Base-by-base conservation (phyloP, 176 grass and related monocot species). In the Oryza nivara region DNA sequence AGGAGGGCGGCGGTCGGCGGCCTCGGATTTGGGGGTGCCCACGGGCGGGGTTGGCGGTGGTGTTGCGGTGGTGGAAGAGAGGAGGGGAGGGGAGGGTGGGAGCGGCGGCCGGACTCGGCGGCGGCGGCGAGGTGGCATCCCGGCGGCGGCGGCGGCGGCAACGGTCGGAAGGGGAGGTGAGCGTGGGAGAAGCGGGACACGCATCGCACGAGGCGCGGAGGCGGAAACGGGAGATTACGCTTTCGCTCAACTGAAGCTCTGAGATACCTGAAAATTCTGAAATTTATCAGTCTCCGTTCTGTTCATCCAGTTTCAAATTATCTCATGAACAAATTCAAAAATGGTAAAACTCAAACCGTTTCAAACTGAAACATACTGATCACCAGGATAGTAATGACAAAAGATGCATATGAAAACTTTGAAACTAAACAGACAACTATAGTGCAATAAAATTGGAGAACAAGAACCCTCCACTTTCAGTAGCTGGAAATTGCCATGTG, bases 121-220 rank as follows among this genome's bases (percentile, higher is more conserved):
- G 46, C 77, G 44, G 26, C 78, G 75, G 76, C 40, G 85, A 76
- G 75, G 83, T 30, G 56, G 86, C 65, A 45, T 80, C 60, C 5
- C 82, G 83, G 5, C 36, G 36, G 85, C 82, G 83, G 83, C 82
- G 74, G 69, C 67, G 28, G 67, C 77, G 77, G 81, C 26, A 81
- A 43, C 44, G 69, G 88, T 40, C 54, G 54, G 17, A 9, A 9
- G 54, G 81, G 72, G 77, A 71, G 85, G 78, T 36, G 88, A 70
- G 61, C 58, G 64, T 34, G 80, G 78, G 38, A 51, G 63, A 70
- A 72, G 76, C 52, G 82, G 34, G 28, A 73, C 35, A 46, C 77
- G 71, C 87, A 89, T 88, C 14, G 77, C 87, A 89, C 84, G 14
- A 28, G 12, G 0, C 1, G 13, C 17, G 35, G 68, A 75, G 61